Base-by-base conservation (phyloP, 2,329 filamentous ascomycete species). In the Nannizziopsis barbatae region DNA sequence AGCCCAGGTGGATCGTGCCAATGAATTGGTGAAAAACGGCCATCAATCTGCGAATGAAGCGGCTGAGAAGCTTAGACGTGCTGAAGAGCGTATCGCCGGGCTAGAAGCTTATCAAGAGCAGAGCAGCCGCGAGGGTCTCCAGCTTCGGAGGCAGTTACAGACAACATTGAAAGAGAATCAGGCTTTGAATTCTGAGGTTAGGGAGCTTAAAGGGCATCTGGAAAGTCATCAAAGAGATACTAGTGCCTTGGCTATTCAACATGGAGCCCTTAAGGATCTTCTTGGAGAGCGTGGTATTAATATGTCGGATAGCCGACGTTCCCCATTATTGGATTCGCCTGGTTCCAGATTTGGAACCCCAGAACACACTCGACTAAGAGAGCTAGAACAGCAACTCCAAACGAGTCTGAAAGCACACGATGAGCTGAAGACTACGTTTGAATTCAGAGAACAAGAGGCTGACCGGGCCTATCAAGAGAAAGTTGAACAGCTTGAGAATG, bases 91-190 rank as follows among this genome's bases (percentile, higher is more conserved):
- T 37, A 96, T 98, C 63, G 93, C 92, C 4, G 92, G 92, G 5
- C 76, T 98, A 2, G 92, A 98, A 65, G 86, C 88, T 22, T 96
- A 96, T 64, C 92, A 98, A 67, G 92, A 98, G 62, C 92, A 98
- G 67, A 84, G 89, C 3, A 96, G 89, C 65, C 80, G 92, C 39
- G 93, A 98, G 65, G 88, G 88, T 42, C 80, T 98, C 47, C 80
- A 82, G 32, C 87, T 96, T 55, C 81, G 92, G 47, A 83, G 92
- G 62, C 90, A 96, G 62, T 76, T 98, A 46, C 92, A 96, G 63
- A 76, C 80, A 20, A 81, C 86, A 3, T 74, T 95, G 64, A 83
- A 83, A 55, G 90, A 98, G 50, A 81, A 83, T 11, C 88, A 95
- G 63, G 74, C 77, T n/a, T 73, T 93, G 20, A 84, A 88, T 56